A percentile compares a stretch with the other conserved stretches of the same genome.
Conservation (phyloP, 441 rosid genomes). For the Populus trichocarpa region DNA sequence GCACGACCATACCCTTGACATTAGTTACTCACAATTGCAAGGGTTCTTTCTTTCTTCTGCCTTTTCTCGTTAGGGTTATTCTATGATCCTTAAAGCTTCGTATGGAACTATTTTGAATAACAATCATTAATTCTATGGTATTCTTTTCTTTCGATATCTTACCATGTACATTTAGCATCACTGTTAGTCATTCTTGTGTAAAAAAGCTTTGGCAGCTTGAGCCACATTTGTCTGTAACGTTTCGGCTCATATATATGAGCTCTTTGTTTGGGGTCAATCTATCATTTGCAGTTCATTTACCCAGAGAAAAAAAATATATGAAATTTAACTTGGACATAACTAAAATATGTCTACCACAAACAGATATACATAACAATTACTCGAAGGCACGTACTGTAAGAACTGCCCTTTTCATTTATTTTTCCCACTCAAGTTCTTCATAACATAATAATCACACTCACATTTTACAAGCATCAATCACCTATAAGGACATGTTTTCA, state of each 20-base stretch:
- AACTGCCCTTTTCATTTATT: slow-evolving; percentile 29
- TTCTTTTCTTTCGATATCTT: not conserved
- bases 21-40: not conserved
- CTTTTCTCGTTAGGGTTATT: not conserved
- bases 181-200: not conserved
- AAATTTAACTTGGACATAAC: not conserved
- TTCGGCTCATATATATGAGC: not conserved
- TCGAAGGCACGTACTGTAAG: slow-evolving; percentile 17
- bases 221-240: not conserved
- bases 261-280: not conserved
- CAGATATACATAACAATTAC: slow-evolving; percentile 14
- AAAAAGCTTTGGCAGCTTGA: not conserved
- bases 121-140: not conserved
- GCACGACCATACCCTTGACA: not conserved
- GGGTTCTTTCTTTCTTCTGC: not conserved
- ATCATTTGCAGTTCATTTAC: not conserved
- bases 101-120: not conserved
- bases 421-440: slow-evolving; percentile 17
- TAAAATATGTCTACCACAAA: slow-evolving; percentile 8
- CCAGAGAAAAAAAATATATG: not conserved
- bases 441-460: slow-evolving; percentile 21
- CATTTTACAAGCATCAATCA: slow-evolving; percentile 18
- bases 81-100: not conserved
- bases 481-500: slow-evolving; percentile 16
- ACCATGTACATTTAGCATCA: not conserved